Percentiles rank a stretch among this genome's conserved stretches.
Conservation (phyloP, 495 filamentous ascomycete genomes). For the Neurospora cerealis region DNA sequence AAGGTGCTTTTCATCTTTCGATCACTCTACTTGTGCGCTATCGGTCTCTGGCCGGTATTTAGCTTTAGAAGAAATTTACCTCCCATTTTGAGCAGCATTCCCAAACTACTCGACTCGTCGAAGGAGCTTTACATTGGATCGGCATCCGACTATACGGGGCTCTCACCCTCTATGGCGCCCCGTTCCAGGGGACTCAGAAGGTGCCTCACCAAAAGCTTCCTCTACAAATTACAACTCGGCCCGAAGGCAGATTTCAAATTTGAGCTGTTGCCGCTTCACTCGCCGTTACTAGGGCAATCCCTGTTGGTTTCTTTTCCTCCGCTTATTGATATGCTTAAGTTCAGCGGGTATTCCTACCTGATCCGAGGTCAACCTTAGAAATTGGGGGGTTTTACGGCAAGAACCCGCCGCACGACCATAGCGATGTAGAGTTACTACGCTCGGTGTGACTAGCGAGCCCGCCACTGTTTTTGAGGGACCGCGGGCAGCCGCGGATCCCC, state of each 20-base stretch:
- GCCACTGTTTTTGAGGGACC: too few relatives aligned
- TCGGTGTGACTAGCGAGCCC: too few relatives aligned
- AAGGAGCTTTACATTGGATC: background rate
- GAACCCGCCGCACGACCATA: too few relatives aligned
- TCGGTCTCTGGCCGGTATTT: conserved; percentile 63
- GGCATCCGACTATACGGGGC: conserved; percentile 44
- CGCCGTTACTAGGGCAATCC: background rate
- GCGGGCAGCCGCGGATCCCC: too few relatives aligned
- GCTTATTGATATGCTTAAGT: background rate
- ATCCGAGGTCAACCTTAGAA: background rate
- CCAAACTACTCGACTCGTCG: background rate
- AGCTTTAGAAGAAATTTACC: conserved; percentile 38
- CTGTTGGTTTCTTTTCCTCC: background rate
- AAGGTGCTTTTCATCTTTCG: conserved; percentile 67
- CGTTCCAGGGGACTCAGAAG: conserved; percentile 22
- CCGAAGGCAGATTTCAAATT: too few relatives aligned
- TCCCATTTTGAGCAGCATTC: background rate
- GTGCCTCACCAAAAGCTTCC: too few relatives aligned
- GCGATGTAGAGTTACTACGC: too few relatives aligned
- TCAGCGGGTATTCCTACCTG: background rate
- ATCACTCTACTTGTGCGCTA: conserved; percentile 68
- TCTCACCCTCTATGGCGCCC: conserved; percentile 52
- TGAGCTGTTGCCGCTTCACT: too few relatives aligned
- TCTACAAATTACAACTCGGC: too few relatives aligned
- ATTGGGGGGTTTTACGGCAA: too few relatives aligned